Percentiles rank a stretch among this genome's conserved stretches.
phyloP scores from a whole-genome alignment of 2,329 filamentous ascomycete species.

The Cadophora malorum region DNA sequence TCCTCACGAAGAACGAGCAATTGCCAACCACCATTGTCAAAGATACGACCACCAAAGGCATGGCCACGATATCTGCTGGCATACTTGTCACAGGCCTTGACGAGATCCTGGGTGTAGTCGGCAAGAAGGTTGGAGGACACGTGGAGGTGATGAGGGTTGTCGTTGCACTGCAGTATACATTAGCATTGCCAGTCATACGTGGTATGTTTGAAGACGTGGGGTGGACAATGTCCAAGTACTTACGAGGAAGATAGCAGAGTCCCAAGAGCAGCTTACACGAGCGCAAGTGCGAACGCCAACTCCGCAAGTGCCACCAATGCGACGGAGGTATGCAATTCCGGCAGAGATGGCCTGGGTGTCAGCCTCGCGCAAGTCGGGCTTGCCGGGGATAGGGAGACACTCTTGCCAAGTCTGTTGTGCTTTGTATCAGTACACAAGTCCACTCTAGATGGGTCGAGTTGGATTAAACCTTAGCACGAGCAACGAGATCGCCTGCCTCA shows the following conservation, averaged over 20 bases:
- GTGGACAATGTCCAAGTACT: too few species aligned
- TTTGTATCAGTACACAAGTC: background rate
- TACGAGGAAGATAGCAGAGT: slow-evolving; percentile 7
- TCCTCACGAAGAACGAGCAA: background rate
- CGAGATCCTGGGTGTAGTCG: background rate
- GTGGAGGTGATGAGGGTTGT: background rate
- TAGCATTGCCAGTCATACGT: background rate
- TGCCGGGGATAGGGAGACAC: slow-evolving; percentile 6
- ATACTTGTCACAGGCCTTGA: background rate
- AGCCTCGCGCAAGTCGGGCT: background rate
- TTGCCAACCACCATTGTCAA: background rate
- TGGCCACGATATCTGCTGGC: background rate
- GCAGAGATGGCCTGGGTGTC: background rate
- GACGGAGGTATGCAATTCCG: background rate
- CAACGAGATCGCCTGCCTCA: too few species aligned
- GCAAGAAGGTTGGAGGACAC: background rate
- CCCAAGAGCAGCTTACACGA: slow-evolving; percentile 6
- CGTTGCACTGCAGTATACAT: background rate
- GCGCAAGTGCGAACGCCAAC: slow-evolving; percentile 4
- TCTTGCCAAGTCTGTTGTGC: background rate
- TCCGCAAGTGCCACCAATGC: background rate
- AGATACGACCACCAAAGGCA: background rate
- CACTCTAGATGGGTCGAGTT: too few species aligned
- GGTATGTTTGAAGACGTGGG: too few species aligned
- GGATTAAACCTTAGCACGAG: too few species aligned